Evolutionary conservation across 495 filamentous ascomycete genomes (phyloP).

Genomic region (Xylaria castorea): DNA sequence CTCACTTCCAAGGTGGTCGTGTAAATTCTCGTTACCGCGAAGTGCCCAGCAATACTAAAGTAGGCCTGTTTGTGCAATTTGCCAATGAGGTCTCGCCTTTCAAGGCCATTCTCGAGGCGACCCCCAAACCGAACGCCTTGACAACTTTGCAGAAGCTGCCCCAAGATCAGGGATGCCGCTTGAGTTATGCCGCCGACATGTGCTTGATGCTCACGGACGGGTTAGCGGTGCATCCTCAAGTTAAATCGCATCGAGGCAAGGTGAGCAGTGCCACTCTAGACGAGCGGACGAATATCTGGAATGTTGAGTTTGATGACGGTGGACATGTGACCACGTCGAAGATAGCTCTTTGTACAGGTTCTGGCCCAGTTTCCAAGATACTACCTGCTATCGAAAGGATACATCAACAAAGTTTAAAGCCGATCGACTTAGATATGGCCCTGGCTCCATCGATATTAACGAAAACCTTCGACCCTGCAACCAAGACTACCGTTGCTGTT

Average conservation of each 20-base stretch:
- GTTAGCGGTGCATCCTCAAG: conserved; percentile 53
- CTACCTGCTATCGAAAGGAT: conserved; percentile 48
- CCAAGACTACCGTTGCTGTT: conserved; percentile 55
- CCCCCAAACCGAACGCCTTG: conserved; percentile 58
- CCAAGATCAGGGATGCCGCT: conserved; percentile 59
- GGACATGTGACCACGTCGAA: conserved; percentile 44
- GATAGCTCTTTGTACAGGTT: conserved; percentile 66
- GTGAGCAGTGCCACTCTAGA: conserved; percentile 51
- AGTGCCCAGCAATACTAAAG: conserved; percentile 62
- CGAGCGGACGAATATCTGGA: conserved; percentile 51
- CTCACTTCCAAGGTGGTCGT: conserved; percentile 58
- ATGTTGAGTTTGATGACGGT: conserved; percentile 46
- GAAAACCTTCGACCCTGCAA: conserved; percentile 45
- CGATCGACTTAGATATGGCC: conserved; percentile 61
- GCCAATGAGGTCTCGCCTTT: conserved; percentile 58
- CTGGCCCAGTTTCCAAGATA: conserved; percentile 50
- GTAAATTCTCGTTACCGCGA: conserved; percentile 62
- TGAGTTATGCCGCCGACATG: conserved; percentile 62
- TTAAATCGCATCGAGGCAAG: conserved; percentile 48
- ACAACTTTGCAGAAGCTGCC: conserved; percentile 58
- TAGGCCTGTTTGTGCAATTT: conserved; percentile 59
- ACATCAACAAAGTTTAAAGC: conserved; percentile 37
- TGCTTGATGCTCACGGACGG: conserved; percentile 57
- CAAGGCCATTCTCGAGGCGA: conserved; percentile 53
- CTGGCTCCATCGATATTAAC: conserved; percentile 62